Evolutionary conservation across 108 stramenopile genomes (phyloP), one percentile per base, ranked within the genome.

Genomic region (Fistulifera solaris): DNA sequence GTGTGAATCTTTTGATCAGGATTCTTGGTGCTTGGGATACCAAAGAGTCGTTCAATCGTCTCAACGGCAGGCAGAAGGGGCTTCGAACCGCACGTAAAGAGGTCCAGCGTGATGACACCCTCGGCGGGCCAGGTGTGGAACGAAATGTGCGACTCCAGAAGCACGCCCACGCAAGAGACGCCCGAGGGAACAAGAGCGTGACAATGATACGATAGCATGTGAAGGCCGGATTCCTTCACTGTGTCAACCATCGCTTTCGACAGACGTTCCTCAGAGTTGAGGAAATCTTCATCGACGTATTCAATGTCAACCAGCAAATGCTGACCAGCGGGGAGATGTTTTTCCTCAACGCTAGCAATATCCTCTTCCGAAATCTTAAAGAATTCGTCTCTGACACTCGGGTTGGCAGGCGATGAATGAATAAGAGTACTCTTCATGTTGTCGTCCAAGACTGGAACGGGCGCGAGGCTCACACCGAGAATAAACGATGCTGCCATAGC

Each of bases 121-220:
- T 86, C 85, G 17, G 85, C 83, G 39, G 92, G 92, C 92, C 87
- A 89, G 10, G 92, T 89, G 66, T 93, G 92, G 52, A 88, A 85
- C 13, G 68, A 61, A 65, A 93, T 83, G 60, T 93, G 92, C 53
- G 62, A 63, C 52, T 93, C 87, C 18, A 87, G 53, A 55, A 93
- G 59, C n/a, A 87, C 83, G 3, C 83, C 92, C 21, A 93, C 85
- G 58, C 85, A 87, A 55, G 67, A 68, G 8, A 89, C 87, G 17
- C 87, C 92, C 12, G 74, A 76, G 48, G 87, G 87, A 44, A 72
- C 71, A 41, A 88, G 77, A 11, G 76, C 71, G 66, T 92, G 89
- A 56, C 89, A 92, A 62, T 92, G 89, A 48, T 87, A 87, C 13
- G 78, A 80, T 12, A 92, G 69, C 81, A 92, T 71, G 45, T 83